Percentiles rank a stretch among this genome's conserved stretches.
phyloP scores from a whole-genome alignment of 768 basidiomycete genomes.

The Tricholoma sp. region DNA sequence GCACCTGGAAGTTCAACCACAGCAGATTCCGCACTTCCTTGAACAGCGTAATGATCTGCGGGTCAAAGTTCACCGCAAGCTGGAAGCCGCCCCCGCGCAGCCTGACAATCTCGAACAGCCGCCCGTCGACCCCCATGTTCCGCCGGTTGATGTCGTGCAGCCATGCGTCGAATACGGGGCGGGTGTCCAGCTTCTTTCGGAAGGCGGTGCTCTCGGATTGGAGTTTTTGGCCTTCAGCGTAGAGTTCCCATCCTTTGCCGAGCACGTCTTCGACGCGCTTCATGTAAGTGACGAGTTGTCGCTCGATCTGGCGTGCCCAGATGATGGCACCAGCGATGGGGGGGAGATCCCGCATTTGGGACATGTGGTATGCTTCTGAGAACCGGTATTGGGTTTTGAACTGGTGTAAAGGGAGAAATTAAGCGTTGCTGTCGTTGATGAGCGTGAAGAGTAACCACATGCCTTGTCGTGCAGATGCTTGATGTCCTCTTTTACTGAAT shows the following conservation, averaged over 20 bases:
- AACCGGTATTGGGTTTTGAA: slow-evolving; percentile 96
- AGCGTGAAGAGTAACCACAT: not conserved
- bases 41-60: slow-evolving; percentile 96
- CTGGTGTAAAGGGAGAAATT: slow-evolving; percentile 27
- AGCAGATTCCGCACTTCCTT: slow-evolving; percentile 96
- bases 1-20: slow-evolving; percentile 95
- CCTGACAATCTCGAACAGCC: slow-evolving; percentile 87
- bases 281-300: slow-evolving; percentile 95
- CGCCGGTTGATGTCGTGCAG: slow-evolving; percentile 90
- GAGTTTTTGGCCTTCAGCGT: slow-evolving; percentile 98
- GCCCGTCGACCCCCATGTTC: slow-evolving; percentile 87
- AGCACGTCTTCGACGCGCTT: slow-evolving; percentile 98
- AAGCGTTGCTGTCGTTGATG: not conserved
- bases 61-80: slow-evolving; percentile 95
- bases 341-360: slow-evolving; percentile 96
- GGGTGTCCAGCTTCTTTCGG: slow-evolving; percentile 93
- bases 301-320: slow-evolving; percentile 98
- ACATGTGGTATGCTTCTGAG: slow-evolving; percentile 97
- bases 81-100: slow-evolving; percentile 72
- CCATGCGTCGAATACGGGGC: slow-evolving; percentile 95
- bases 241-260: slow-evolving; percentile 97
- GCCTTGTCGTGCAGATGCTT: slow-evolving; percentile 92
- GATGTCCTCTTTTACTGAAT: slow-evolving; percentile 98
- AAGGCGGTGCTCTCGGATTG: slow-evolving; percentile 89
- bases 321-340: slow-evolving; percentile 98